Base-by-base conservation (phyloP, 2,329 filamentous ascomycete species). In the Aureobasidium sp. region DNA sequence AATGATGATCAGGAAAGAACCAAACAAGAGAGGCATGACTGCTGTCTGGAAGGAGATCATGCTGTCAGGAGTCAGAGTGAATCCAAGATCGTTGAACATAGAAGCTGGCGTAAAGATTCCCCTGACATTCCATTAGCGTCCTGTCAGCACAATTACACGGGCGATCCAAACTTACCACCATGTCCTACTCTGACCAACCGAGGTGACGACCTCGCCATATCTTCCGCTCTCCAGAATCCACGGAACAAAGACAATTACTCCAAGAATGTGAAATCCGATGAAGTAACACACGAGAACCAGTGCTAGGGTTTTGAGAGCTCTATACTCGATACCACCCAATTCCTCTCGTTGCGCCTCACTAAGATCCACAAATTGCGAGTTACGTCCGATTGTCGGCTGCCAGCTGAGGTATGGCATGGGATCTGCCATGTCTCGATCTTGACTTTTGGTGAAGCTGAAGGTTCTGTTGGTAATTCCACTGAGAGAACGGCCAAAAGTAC, bases 311-410 rank as follows among this genome's bases (percentile, higher is more conserved):
- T 95, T 94, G 56, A 98, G 68, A 0, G 91, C 88, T 5, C 93
- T 85, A 64, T 98, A 98, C 68, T 98, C 93, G 58, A 98, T 95
- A 17, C 93, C 93, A 10, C 93, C 93, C 2, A 98, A 73, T 68
- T 98, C 93, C 65, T 98, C 90, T 59, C 93, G 81, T 69, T 98
- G 90, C 58, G 93, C 89, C 60, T 95, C 86, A 0, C 86, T 88
- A 59, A 98, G 70, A 60, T 90, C 88, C 11, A 93, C 79, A 64
- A 97, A 98, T 32, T 88, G 85, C 10, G 91, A 97, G 67, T 98
- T 98, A 58, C 93, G 83, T 21, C 86, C 91, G 51, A 96, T 80
- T 0, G 93, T 98, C 2, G 93, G 89, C 56, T 90, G 85, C 80
- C 89, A 97, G 68, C 89, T 96, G 48, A 98, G 79, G 67, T 98